Evolutionary conservation across 768 basidiomycete species (phyloP).

Genomic region (Suillus decipiens): DNA sequence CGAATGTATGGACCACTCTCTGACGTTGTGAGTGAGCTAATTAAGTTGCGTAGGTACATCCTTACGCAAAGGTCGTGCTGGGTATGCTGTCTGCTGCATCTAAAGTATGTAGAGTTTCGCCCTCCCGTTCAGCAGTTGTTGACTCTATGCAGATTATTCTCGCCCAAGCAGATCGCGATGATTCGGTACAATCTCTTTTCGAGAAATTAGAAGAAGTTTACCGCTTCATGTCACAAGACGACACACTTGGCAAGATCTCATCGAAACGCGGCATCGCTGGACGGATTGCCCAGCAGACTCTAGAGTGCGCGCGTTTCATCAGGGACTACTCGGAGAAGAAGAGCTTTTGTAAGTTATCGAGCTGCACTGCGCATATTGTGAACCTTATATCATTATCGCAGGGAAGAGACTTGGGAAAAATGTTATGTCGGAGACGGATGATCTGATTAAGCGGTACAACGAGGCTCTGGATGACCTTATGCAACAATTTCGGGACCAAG

Average conservation of each 20-base stretch:
- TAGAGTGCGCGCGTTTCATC: slow-evolving; percentile 31
- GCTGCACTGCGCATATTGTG: no score
- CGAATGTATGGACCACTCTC: neutral
- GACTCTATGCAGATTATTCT: slow-evolving; percentile 3
- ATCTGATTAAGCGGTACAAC: no score
- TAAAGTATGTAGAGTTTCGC: neutral
- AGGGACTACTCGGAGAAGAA: slow-evolving; percentile 21
- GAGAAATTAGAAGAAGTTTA: slow-evolving; percentile 3
- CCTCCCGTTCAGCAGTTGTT: neutral
- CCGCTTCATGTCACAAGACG: slow-evolving; percentile 1
- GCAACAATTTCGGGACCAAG: no score
- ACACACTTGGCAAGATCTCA: neutral
- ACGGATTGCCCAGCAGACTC: slow-evolving; percentile 21
- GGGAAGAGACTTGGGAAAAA: no score
- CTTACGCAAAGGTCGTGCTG: slow-evolving; percentile 12
- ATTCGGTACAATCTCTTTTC: slow-evolving; percentile 1
- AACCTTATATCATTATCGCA: no score
- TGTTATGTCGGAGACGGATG: no score
- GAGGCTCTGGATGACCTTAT: no score
- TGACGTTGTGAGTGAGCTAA: neutral
- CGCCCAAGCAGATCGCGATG: slow-evolving; percentile 10
- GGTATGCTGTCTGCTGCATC: slow-evolving; percentile 1
- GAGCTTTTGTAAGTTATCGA: no score
- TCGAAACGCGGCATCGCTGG: neutral
- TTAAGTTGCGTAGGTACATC: slow-evolving; percentile 6